These are phyloP conservation scores for Spinacia oleracea DNA, from an alignment of 179 eudicot species.

Conservation along the genomic window DNA sequence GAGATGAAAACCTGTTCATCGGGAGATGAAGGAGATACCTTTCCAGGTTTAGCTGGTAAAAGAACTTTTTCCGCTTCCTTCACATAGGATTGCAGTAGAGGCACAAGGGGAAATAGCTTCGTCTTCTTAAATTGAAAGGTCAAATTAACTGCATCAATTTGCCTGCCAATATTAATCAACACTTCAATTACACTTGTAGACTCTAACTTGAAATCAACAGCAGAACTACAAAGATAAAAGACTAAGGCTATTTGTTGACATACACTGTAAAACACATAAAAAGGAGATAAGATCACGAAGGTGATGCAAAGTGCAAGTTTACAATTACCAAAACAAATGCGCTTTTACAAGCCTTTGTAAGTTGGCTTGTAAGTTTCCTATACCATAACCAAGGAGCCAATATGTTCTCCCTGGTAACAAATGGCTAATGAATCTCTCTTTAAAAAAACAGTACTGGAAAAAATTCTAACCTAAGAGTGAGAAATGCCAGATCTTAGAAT, in stretches of 20 bases:
- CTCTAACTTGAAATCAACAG: conserved; percentile 16
- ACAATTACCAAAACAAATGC: too few species aligned
- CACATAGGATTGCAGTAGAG: conserved; percentile 75
- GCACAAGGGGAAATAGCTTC: conserved; percentile 72
- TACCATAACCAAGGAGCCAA: neutral
- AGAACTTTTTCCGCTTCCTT: conserved; percentile 65
- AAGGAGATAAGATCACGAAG: too few species aligned
- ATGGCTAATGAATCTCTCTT: too few species aligned
- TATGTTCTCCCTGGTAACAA: too few species aligned
- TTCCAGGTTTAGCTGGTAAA: conserved; percentile 67
- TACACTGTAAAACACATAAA: neutral
- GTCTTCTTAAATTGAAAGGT: conserved; percentile 91
- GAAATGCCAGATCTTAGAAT: neutral
- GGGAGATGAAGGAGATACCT: conserved; percentile 60
- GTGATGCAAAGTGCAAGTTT: neutral
- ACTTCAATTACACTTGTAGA: conserved; percentile 87
- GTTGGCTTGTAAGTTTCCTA: too few species aligned
- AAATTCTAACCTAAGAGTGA: too few species aligned
- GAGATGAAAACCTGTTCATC: conserved; percentile 53
- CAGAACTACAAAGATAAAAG: neutral
- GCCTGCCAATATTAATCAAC: conserved; percentile 80
- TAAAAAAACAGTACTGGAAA: too few species aligned
- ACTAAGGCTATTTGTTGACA: neutral
- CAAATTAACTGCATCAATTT: conserved; percentile 96
- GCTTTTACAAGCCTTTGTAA: too few species aligned